Evolutionary conservation across 1,284 basidiomycete species (phyloP).

Genomic region (Papiliotrema laurentii): DNA sequence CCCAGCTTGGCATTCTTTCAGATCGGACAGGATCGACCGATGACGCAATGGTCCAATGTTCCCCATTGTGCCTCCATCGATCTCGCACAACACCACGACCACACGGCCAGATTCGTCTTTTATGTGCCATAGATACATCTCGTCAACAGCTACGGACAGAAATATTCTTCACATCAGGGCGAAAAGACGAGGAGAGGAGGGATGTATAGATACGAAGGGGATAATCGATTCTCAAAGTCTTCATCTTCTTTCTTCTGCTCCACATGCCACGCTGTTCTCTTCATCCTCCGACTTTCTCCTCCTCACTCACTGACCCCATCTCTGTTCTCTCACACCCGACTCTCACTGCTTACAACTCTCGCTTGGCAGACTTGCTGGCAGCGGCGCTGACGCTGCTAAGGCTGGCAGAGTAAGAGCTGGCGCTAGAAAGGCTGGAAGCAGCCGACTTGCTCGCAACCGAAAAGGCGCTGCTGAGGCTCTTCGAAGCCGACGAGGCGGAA

Average conservation of each 20-base stretch:
- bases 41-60: too few relatives aligned
- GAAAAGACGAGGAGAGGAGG: too few relatives aligned
- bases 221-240: not conserved
- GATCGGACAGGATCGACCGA: too few relatives aligned
- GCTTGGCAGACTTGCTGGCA: conserved; percentile 30
- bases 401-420: conserved; percentile 28
- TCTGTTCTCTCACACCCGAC: not conserved
- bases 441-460: conserved; percentile 51
- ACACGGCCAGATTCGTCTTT: too few relatives aligned
- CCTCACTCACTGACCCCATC: not conserved
- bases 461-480: conserved; percentile 24
- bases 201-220: too few relatives aligned
- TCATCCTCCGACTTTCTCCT: not conserved
- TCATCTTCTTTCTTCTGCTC: not conserved
- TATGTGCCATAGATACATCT: not conserved
- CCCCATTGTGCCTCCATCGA: too few relatives aligned
- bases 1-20: too few relatives aligned
- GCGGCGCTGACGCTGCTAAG: conserved; percentile 25
- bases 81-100: too few relatives aligned
- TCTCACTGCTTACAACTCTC: conserved; percentile 23
- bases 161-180: too few relatives aligned
- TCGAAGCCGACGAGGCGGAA: conserved; percentile 21
- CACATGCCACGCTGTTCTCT: too few relatives aligned
- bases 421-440: conserved; percentile 27
- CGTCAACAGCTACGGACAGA: not conserved